A percentile compares a stretch with the other conserved stretches of the same genome.
Evolutionary conservation across 2,329 filamentous ascomycete species (phyloP).

Genomic region (Thelonectria rubi): DNA sequence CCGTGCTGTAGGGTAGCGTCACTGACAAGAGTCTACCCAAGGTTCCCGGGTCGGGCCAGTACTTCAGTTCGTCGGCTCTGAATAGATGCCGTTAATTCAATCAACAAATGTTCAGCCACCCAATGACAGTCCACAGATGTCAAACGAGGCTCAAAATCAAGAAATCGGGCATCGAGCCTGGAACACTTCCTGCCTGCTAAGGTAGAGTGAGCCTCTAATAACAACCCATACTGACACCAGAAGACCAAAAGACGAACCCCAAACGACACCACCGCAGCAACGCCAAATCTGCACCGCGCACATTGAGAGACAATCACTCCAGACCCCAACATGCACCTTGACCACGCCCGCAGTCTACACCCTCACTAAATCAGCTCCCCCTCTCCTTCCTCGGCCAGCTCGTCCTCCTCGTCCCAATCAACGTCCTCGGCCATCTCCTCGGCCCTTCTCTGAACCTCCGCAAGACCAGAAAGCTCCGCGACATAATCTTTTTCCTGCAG

Average conservation of each 20-base stretch:
- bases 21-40: not conserved
- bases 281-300: conserved; percentile 13
- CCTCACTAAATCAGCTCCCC: conserved; percentile 56
- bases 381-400: conserved; percentile 60
- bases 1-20: not conserved
- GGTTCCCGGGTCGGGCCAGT: no score
- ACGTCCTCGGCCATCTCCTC: conserved; percentile 62
- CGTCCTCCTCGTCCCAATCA: conserved; percentile 69
- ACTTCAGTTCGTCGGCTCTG: not conserved
- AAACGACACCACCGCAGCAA: not conserved
- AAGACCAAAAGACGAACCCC: not conserved
- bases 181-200: no score
- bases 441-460: conserved; percentile 72
- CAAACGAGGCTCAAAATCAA: no score
- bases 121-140: no score
- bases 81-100: no score
- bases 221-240: no score
- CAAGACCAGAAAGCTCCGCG: conserved; percentile 76
- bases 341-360: not conserved
- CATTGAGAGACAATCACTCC: not conserved
- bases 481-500: conserved; percentile 81
- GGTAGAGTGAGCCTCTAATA: no score
- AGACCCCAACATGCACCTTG: not conserved
- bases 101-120: no score
- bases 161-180: no score